Base-by-base conservation (phyloP, 352 stramenopile genomes). In the Globisporangium okanoganense region DNA sequence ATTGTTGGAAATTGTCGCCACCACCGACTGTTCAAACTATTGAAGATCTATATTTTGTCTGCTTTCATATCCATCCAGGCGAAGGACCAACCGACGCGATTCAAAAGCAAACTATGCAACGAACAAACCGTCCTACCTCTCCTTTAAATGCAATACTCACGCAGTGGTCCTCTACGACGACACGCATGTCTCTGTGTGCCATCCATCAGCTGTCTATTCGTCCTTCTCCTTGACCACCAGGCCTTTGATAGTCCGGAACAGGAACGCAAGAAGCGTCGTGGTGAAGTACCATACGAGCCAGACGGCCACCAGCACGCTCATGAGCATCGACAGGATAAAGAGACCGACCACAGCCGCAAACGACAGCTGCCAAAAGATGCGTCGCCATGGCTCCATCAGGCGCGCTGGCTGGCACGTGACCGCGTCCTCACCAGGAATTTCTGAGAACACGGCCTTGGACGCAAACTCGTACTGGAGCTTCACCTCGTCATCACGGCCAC, bases 391-490 rank as follows among this genome's bases (percentile, higher is more conserved):
- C 12, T 64, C 44, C 51, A 92, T 54, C 27, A 63, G 41, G 5
- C 84, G 79, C 18, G 82, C 69, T 7, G 79, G 72, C 56, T 69
- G 64, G 49, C 84, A 94, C 14, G 67, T 51, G 13, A 62, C 35
- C 1, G 77, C 78, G 36, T 92, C 82, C 54, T 81, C 55, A 0
- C 62, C 68, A 0, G 84, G 69, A 5, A 67, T 68, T 12, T 73
- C 61, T 1, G 79, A 89, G 24, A 75, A 56, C 43, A 78, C 61
- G 0, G 72, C 47, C 13, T 51, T 73, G 2, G 84, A 91, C 36
- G 71, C 27, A 41, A 91, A 86, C 16, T 70, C 62, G 64, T 86
- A 78, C 61, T 85, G 36, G 29, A 93, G 75, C 64, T 93, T 93
- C 53, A 91, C 76, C 29, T 75, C 20, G 54, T 89, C 70, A 62